Base-by-base conservation (phyloP, 1,284 basidiomycete genomes). In the Athelia psychrophila region DNA sequence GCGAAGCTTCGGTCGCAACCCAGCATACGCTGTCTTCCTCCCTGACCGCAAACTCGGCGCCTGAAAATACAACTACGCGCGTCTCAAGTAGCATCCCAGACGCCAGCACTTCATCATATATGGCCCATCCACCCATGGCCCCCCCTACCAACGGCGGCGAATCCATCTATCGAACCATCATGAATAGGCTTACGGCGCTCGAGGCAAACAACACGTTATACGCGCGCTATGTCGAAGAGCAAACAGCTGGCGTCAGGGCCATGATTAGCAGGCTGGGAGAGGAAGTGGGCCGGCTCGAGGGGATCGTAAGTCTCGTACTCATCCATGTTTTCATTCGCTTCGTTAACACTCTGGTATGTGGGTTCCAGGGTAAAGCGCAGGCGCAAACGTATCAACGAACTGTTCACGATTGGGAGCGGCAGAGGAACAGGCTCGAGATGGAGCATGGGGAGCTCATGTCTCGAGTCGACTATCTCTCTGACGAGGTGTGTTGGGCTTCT, bases 151-250 rank as follows among this genome's bases (percentile, higher is more conserved):
- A 79, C 24, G 80, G 84, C 2, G 91, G 92, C n/a, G 95, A 99
- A 68, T 96, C 93, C 0, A 96, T 99, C 61, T 99, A 97, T 64
- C 88, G 94, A 10, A 93, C 90, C 10, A 99, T 99, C 61, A 95
- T 95, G 83, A 96, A 98, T 58, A 86, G 95, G 2, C 79, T 99
- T 13, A 83, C 82, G 5, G 84, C 84, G 5, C 79, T 99, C 3
- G 96, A 99, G 66, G 80, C 81, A 6, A 97, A 97, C 63, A 89
- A 93, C 38, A 94, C 92, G 0, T 75, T 98, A 1, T 90, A 93
- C 49, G 81, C 88, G 47, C 80, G 86, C 18, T 99, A 97, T 66
- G 86, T 97, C 22, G 93, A 96, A 62, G 93, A 96, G 64, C 95
- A 97, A 65, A 90, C 88, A 1, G 74, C 80, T 19, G 82, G 85